Conservation (phyloP, 176 grass and related monocot species). For the Triticum turgidum region DNA sequence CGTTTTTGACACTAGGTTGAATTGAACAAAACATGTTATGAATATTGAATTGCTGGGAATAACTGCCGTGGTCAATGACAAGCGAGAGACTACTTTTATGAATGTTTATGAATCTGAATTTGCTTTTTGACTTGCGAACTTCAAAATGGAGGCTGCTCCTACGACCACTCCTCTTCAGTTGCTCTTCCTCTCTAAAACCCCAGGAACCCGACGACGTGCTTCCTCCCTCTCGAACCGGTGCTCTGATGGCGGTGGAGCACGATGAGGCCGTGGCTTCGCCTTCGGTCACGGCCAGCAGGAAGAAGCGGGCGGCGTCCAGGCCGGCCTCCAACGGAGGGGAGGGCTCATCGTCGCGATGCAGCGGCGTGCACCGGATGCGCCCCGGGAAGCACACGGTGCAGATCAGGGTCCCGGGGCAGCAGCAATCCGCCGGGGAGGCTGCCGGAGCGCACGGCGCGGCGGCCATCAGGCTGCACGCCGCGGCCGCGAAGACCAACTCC, state of each 20-base stretch:
- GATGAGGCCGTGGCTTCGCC: not conserved
- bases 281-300: not conserved
- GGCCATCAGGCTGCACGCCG: not conserved
- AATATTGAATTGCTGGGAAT: too few species aligned
- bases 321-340: not conserved
- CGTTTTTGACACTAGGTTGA: too few species aligned
- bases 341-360: not conserved
- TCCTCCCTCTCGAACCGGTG: not conserved
- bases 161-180: too few species aligned
- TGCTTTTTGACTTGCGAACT: too few species aligned
- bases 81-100: too few species aligned
- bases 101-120: too few species aligned
- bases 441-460: not conserved
- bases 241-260: not conserved
- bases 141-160: too few species aligned
- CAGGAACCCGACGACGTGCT: not conserved
- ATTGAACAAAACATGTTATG: too few species aligned
- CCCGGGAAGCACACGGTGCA: not conserved
- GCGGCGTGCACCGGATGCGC: not conserved
- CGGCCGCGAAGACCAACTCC: not conserved
- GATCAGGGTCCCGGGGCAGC: not conserved
- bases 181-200: not conserved
- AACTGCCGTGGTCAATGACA: too few species aligned
- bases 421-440: not conserved
- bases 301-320: not conserved